These are phyloP conservation scores for Lentinula raphanica DNA, from an alignment of 768 basidiomycete species.

Conservation along the genomic window DNA sequence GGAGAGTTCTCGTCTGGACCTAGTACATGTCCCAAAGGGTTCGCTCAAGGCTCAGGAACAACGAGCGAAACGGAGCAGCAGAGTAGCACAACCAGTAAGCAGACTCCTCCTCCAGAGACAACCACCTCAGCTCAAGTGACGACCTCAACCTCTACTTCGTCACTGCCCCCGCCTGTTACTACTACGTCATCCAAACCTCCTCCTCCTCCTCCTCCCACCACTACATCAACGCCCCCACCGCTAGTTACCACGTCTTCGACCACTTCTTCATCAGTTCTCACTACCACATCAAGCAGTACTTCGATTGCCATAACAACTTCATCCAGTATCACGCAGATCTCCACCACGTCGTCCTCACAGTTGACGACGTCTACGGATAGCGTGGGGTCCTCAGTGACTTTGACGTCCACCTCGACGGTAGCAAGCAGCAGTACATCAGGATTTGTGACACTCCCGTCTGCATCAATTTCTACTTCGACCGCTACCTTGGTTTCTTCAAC, in stretches of 20 bases:
- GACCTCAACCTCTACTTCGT: background rate
- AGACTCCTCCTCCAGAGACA: background rate
- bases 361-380: background rate
- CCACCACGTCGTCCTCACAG: background rate
- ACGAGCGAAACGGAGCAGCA: background rate
- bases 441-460: background rate
- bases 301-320: background rate
- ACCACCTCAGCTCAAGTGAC: background rate
- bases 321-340: background rate
- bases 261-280: background rate
- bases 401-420: too few species aligned
- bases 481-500: background rate
- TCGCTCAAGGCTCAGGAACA: background rate
- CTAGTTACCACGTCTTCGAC: background rate
- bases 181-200: background rate
- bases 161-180: background rate
- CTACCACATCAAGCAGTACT: background rate
- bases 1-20: slow-evolving; percentile 1
- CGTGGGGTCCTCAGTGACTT: background rate
- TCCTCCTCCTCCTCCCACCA: background rate
- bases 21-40: background rate
- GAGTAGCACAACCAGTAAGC: background rate
- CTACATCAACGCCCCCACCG: background rate
- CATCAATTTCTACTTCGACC: background rate
- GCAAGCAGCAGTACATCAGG: background rate